Percentiles rank a stretch among this genome's conserved stretches.
These are phyloP conservation scores for Chytriomyces sp. DNA, from an alignment of 192 early-diverging fungal species.

Conservation along the genomic window DNA sequence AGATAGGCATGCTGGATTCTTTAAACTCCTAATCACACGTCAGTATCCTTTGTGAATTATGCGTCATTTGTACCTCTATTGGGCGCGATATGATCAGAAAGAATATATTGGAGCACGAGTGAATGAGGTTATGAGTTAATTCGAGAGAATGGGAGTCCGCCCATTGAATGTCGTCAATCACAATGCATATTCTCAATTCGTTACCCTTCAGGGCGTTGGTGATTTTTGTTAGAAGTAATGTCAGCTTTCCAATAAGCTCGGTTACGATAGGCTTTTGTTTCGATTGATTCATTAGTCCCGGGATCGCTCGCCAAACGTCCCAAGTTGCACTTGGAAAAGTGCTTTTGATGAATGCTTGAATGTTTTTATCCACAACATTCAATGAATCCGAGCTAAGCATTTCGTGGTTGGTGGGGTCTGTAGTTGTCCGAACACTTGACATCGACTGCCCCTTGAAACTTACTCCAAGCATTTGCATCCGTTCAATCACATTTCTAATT, in stretches of 20 bases:
- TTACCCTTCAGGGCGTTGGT: neutral
- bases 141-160: constrained; percentile 1
- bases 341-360: neutral
- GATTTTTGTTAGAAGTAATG: neutral
- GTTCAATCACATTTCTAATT: neutral
- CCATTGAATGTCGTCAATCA: constrained; percentile 19
- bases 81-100: neutral
- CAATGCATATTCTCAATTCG: neutral
- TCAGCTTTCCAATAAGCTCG: neutral
- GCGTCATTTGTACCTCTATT: neutral
- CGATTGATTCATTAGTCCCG: neutral
- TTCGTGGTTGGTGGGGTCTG: too few species aligned
- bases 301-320: neutral
- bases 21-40: neutral
- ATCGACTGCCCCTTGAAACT: neutral
- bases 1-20: neutral
- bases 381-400: neutral
- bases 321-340: neutral
- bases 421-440: neutral
- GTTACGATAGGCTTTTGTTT: neutral
- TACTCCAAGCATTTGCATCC: too few species aligned
- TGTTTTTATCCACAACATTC: neutral
- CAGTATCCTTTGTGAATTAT: neutral
- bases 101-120: neutral
- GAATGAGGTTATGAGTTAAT: constrained; percentile 7